Percentiles rank a stretch among this genome's conserved stretches.
Evolutionary conservation across 495 filamentous ascomycete species (phyloP).

Genomic region (Xylaria sp.): DNA sequence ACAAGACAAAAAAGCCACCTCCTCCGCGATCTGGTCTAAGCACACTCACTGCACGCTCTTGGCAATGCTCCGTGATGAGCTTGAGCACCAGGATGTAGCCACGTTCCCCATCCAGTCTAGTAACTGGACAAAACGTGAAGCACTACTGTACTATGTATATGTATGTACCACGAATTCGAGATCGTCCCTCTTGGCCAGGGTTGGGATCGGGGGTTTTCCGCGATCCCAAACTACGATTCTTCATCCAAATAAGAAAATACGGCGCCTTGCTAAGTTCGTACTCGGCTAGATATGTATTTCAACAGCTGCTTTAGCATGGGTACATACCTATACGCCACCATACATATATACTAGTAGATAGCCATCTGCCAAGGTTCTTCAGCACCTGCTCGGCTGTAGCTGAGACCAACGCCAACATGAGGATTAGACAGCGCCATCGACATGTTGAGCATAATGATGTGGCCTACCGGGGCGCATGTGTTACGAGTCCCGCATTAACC

Average conservation of each 20-base stretch:
- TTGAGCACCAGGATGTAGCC: constrained; percentile 4
- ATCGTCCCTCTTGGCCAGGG: neutral
- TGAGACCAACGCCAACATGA: neutral
- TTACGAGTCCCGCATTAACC: constrained; percentile 21
- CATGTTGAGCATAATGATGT: constrained; percentile 20
- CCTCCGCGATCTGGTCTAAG: neutral
- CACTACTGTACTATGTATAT: constrained; percentile 1
- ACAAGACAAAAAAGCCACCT: neutral
- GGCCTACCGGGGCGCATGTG: constrained; percentile 8
- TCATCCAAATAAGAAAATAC: neutral
- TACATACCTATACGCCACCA: neutral
- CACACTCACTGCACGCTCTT: neutral
- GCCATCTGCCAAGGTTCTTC: neutral
- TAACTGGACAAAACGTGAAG: neutral
- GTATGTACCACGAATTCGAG: neutral
- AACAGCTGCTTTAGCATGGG: neutral
- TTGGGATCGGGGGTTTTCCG: neutral
- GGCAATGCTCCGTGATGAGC: constrained; percentile 5
- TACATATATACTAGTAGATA: neutral
- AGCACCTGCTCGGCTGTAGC: neutral
- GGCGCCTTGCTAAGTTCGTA: neutral
- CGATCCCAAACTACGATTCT: neutral
- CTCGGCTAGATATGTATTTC: too few relatives aligned
- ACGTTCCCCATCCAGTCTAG: neutral
- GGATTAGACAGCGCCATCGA: neutral